Evolutionary conservation across 1,139 yeast genomes (phyloP).

Genomic region (Eremothecium gossypii): DNA sequence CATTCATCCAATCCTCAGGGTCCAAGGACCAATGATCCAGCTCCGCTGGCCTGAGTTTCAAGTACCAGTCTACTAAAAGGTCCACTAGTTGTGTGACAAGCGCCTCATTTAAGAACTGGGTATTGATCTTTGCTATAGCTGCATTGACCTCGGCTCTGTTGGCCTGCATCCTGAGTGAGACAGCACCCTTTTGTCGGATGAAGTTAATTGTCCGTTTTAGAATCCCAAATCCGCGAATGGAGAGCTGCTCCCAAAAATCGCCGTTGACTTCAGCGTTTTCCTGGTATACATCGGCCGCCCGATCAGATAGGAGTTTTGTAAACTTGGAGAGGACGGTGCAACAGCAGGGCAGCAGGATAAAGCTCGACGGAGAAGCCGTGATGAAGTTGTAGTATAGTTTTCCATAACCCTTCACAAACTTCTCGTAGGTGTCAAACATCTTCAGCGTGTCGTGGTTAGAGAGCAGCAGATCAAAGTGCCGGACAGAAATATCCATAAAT

Average conservation of each 20-base stretch:
- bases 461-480: constrained; percentile 52
- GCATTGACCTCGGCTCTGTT: constrained; percentile 50
- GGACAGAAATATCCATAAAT: constrained; percentile 48
- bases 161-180: constrained; percentile 50
- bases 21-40: constrained; percentile 73
- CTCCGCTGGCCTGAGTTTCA: constrained; percentile 64
- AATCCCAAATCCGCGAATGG: constrained; percentile 60
- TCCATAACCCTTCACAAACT: constrained; percentile 65
- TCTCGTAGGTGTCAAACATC: constrained; percentile 48
- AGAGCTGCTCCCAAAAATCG: constrained; percentile 68
- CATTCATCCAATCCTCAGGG: constrained; percentile 90
- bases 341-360: constrained; percentile 59
- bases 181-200: constrained; percentile 56
- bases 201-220: constrained; percentile 57
- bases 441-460: constrained; percentile 44
- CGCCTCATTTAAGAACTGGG: constrained; percentile 48
- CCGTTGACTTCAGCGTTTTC: constrained; percentile 39
- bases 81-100: constrained; percentile 53
- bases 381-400: constrained; percentile 55
- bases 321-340: constrained; percentile 50
- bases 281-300: constrained; percentile 52
- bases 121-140: constrained; percentile 45
- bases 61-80: constrained; percentile 60
- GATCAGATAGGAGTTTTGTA: constrained; percentile 49
- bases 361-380: constrained; percentile 48